These are phyloP conservation scores for Thermothielavioides terrestris DNA, from an alignment of 495 filamentous ascomycete species.

Conservation along the genomic window DNA sequence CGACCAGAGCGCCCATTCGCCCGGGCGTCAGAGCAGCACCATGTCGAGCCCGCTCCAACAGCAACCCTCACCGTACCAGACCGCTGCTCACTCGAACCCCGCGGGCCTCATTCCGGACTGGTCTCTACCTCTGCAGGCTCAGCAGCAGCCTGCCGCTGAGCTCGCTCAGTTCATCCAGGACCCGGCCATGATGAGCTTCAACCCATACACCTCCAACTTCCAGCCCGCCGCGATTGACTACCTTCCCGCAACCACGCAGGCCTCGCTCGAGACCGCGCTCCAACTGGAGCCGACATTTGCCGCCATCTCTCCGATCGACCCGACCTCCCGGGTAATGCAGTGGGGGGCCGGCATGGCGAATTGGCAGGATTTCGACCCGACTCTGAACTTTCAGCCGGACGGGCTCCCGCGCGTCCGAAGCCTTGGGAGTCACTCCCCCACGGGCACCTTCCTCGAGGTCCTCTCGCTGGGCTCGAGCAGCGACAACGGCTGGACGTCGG, in stretches of 20 bases:
- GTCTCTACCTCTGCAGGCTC: conserved; percentile 46
- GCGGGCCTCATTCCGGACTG: conserved; percentile 44
- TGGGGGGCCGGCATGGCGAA: conserved; percentile 48
- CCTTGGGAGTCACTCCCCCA: conserved; percentile 71
- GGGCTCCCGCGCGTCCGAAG: conserved; percentile 48
- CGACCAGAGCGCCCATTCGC: conserved; percentile 39
- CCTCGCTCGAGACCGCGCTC: conserved; percentile 52
- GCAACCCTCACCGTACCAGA: conserved; percentile 41
- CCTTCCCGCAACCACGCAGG: conserved; percentile 60
- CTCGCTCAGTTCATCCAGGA: conserved; percentile 47
- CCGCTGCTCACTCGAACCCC: conserved; percentile 32
- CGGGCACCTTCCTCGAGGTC: conserved; percentile 73
- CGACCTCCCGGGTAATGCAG: conserved; percentile 55
- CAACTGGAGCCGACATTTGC: conserved; percentile 55
- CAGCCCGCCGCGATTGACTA: conserved; percentile 57
- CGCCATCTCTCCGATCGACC: conserved; percentile 55
- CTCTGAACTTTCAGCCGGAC: conserved; percentile 38
- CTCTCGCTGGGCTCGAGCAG: conserved; percentile 69
- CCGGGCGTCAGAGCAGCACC: conserved; percentile 30
- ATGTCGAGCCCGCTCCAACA: conserved; percentile 38
- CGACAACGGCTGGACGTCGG: conserved; percentile 74
- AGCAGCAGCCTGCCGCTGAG: conserved; percentile 43
- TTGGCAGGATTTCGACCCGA: conserved; percentile 65
- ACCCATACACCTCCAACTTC: conserved; percentile 40
- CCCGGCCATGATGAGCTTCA: conserved; percentile 40